Percentiles rank a stretch among this genome's conserved stretches.
These are phyloP conservation scores for Colletotrichum trifolii DNA, from an alignment of 2,329 filamentous ascomycete genomes.

Conservation along the genomic window DNA sequence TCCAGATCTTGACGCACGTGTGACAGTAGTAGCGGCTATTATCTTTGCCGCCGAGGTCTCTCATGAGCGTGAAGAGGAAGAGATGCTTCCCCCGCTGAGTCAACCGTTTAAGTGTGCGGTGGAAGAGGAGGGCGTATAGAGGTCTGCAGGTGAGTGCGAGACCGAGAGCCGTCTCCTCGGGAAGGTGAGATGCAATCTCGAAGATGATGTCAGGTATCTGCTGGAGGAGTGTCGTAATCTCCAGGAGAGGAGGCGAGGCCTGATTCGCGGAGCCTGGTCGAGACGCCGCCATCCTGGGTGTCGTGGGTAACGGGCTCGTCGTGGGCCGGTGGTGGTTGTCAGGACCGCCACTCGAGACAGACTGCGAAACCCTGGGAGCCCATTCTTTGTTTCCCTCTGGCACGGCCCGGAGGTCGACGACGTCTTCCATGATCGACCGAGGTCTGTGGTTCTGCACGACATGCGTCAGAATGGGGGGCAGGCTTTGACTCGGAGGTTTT, in stretches of 20 bases:
- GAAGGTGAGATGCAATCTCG: constrained; percentile 31
- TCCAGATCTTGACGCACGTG: constrained; percentile 5
- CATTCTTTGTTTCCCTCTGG: constrained; percentile 3
- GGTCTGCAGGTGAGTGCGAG: constrained; percentile 27
- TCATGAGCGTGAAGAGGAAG: constrained; percentile 26
- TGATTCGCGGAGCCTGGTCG: too few relatives aligned
- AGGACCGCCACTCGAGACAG: not conserved
- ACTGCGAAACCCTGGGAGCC: not conserved
- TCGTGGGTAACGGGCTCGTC: not conserved
- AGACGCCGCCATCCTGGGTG: constrained; percentile 10
- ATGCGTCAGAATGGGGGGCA: not conserved
- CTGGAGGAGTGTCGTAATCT: constrained; percentile 12
- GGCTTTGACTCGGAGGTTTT: constrained; percentile 22
- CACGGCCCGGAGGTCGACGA: constrained; percentile 11
- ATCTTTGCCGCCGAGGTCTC: constrained; percentile 1
- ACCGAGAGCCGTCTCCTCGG: constrained; percentile 23
- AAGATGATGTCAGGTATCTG: constrained; percentile 27
- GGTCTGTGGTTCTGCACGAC: constrained; percentile 15
- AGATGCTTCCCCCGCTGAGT: not conserved
- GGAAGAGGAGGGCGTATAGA: constrained; percentile 27
- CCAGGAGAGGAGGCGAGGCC: not conserved
- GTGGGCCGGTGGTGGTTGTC: not conserved
- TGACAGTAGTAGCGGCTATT: constrained; percentile 24
- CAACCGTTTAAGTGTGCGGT: not conserved
- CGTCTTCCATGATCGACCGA: not conserved